These are phyloP conservation scores for Penicillium bialowiezense DNA, from an alignment of 495 filamentous ascomycete species.

Conservation along the genomic window DNA sequence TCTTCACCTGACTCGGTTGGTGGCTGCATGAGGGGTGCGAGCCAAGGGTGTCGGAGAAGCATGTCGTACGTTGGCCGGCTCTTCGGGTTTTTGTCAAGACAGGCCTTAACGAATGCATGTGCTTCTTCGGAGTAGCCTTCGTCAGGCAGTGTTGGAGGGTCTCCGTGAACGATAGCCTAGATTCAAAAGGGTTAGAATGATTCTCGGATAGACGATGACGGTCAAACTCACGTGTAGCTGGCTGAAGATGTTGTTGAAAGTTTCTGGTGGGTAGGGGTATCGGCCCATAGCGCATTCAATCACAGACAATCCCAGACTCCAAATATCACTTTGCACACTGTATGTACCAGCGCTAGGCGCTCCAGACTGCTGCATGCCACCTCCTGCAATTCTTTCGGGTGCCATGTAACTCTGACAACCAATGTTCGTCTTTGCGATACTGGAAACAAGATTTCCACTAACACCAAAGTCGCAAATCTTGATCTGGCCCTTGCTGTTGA, in stretches of 20 bases:
- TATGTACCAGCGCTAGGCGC: conserved; percentile 80
- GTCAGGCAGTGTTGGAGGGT: conserved; percentile 79
- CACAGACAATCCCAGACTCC: conserved; percentile 90
- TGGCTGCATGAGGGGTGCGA: conserved; percentile 77
- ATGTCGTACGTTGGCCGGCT: conserved; percentile 87
- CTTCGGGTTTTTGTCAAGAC: conserved; percentile 89
- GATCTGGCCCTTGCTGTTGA: conserved; percentile 84
- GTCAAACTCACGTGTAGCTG: conserved; percentile 86
- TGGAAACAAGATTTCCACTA: conserved; percentile 92
- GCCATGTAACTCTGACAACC: conserved; percentile 99
- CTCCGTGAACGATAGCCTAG: conserved; percentile 95
- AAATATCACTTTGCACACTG: conserved; percentile 97
- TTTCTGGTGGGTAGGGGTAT: conserved; percentile 97
- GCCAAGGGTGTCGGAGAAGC: conserved; percentile 86
- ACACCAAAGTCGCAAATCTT: conserved; percentile 99
- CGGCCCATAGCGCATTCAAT: conserved; percentile 95
- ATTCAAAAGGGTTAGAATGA: conserved; percentile 13
- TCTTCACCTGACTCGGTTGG: conserved; percentile 74
- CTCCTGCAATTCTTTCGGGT: conserved; percentile 88
- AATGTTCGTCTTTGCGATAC: conserved; percentile 98
- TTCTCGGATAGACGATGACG: conserved; percentile 1
- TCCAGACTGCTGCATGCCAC: conserved; percentile 73
- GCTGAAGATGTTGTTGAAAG: conserved; percentile 97
- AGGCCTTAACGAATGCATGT: conserved; percentile 81
- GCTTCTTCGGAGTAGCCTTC: conserved; percentile 76